Percentiles rank a stretch among this genome's conserved stretches.
These are phyloP conservation scores for Herpetospermum pedunculosum DNA, from an alignment of 306 rosid genomes.

Conservation along the genomic window DNA sequence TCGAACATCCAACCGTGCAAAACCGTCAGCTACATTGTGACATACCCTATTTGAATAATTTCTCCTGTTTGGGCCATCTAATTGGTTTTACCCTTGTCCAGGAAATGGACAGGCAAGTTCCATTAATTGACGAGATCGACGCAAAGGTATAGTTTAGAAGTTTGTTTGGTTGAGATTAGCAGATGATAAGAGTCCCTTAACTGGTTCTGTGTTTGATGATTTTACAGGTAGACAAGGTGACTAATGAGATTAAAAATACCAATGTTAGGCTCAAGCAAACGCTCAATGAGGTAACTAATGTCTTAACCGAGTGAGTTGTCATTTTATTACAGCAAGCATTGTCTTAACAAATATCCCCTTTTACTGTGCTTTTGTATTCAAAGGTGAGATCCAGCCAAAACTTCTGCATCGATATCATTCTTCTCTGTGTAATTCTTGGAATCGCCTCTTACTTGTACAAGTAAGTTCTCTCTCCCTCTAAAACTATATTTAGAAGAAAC, in stretches of 20 bases:
- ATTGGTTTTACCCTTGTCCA: constrained; percentile 24
- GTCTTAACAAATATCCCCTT: background rate
- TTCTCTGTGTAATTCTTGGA: constrained; percentile 71
- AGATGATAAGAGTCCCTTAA: constrained; percentile 4
- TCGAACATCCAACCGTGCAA: too few species aligned
- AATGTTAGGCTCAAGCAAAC: constrained; percentile 67
- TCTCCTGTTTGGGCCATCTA: constrained; percentile 1
- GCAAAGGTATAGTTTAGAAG: constrained; percentile 35
- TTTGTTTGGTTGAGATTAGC: background rate
- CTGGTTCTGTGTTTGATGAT: constrained; percentile 1
- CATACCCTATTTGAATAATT: too few species aligned
- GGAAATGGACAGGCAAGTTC: constrained; percentile 90
- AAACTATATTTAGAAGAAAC: background rate
- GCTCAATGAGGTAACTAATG: constrained; percentile 45
- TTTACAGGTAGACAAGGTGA: constrained; percentile 55
- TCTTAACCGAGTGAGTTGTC: background rate
- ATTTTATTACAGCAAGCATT: background rate
- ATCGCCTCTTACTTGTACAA: constrained; percentile 53
- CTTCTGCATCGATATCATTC: constrained; percentile 74
- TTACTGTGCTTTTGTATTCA: constrained; percentile 8
- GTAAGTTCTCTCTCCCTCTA: constrained; percentile 26
- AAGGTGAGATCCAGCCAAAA: constrained; percentile 86
- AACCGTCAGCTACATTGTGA: too few species aligned
- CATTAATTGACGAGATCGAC: constrained; percentile 74
- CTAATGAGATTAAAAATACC: constrained; percentile 48